A percentile compares a stretch with the other conserved stretches of the same genome.
Conservation (phyloP, 495 filamentous ascomycete species). For the Podospora pseudopauciseta region DNA sequence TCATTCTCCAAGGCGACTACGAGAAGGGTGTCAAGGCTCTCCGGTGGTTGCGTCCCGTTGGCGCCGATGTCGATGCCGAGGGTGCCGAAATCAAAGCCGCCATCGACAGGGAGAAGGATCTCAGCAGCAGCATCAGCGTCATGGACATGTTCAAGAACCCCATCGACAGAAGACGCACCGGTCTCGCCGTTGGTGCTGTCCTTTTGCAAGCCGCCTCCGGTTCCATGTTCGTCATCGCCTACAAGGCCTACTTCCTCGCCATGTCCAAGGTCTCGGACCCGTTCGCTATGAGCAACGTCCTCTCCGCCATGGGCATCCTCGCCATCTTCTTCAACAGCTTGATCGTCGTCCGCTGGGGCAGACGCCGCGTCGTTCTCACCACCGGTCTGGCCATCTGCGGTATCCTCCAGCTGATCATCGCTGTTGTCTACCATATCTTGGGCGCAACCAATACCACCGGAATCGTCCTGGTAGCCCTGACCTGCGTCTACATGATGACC, state of each 20-base stretch:
- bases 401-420: conserved; percentile 52
- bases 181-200: conserved; percentile 48
- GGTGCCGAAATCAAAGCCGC: conserved; percentile 52
- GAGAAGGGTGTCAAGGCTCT: conserved; percentile 50
- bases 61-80: conserved; percentile 44
- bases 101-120: conserved; percentile 46
- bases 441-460: conserved; percentile 47
- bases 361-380: conserved; percentile 51
- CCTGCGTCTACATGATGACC: conserved; percentile 53
- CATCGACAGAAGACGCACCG: conserved; percentile 50
- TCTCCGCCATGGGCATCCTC: conserved; percentile 54
- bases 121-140: conserved; percentile 41
- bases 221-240: conserved; percentile 61
- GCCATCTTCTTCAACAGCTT: conserved; percentile 53
- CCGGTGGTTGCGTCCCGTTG: conserved; percentile 43
- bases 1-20: conserved; percentile 48
- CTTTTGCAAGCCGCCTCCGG: conserved; percentile 56
- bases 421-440: conserved; percentile 49
- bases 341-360: conserved; percentile 53
- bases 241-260: conserved; percentile 63
- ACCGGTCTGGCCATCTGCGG: conserved; percentile 52
- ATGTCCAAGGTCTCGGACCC: conserved; percentile 58
- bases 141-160: conserved; percentile 54
- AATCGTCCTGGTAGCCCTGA: conserved; percentile 52
- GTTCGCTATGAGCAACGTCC: conserved; percentile 57